These are phyloP conservation scores for Apophysomyces sp. DNA, from an alignment of 371 early-diverging fungal genomes.

Conservation along the genomic window DNA sequence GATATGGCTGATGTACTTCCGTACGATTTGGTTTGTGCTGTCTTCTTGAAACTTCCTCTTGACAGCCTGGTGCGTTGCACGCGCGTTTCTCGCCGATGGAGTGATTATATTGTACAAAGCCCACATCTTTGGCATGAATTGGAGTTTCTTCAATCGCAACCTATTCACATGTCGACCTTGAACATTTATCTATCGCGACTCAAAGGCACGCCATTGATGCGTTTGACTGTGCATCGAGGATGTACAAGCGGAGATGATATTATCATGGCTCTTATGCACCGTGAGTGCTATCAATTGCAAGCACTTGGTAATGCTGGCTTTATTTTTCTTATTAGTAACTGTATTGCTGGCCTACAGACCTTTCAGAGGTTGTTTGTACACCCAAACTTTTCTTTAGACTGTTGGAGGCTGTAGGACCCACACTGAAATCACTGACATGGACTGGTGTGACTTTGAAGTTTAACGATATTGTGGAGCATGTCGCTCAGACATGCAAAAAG, in stretches of 20 bases:
- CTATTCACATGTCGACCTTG: not conserved
- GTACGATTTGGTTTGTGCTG: constrained; percentile 14
- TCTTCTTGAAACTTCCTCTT: constrained; percentile 24
- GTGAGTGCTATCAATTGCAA: constrained; percentile 14
- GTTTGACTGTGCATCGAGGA: constrained; percentile 11
- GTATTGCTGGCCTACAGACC: constrained; percentile 1
- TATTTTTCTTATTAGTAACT: not conserved
- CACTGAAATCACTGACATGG: constrained; percentile 16
- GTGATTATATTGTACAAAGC: constrained; percentile 6
- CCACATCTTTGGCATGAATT: constrained; percentile 26
- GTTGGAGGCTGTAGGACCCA: constrained; percentile 11
- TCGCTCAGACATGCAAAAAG: constrained; percentile 16
- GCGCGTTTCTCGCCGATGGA: constrained; percentile 24
- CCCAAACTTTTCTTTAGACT: constrained; percentile 14
- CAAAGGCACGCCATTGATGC: constrained; percentile 14
- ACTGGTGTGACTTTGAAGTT: constrained; percentile 23
- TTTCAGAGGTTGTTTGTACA: constrained; percentile 23
- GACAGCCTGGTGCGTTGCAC: constrained; percentile 17
- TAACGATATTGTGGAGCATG: constrained; percentile 17
- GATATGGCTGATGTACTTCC: constrained; percentile 19
- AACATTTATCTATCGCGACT: constrained; percentile 18
- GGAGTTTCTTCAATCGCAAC: constrained; percentile 11
- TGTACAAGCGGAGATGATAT: constrained; percentile 20
- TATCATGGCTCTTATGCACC: constrained; percentile 6
- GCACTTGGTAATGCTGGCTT: constrained; percentile 14